Base-by-base conservation (phyloP, 139 green algal species). In the Coelastrella sp. region DNA sequence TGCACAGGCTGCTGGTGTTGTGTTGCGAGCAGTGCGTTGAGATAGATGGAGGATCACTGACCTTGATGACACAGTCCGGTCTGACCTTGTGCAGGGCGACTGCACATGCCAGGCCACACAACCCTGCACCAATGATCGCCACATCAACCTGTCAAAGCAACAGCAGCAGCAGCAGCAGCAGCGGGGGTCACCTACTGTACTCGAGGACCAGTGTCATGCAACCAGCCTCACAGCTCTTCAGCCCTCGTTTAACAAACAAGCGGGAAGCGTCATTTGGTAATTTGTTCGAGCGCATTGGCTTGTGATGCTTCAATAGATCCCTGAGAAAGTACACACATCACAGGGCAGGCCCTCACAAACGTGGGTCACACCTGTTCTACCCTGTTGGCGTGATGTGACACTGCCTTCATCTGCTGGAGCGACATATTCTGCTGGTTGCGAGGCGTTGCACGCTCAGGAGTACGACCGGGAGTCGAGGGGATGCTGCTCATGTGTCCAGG, bases 51-150 rank as follows among this genome's bases (percentile, higher is more conserved):
- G 40, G 37, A 9, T 4, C 50, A 50, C 78, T 48, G 0, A 76
- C 78, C 78, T 84, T 84, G n/a, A 84, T 53, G 11, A 48, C 53
- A 66, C 25, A 38, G 38, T 75, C 43, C 48, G 78, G 78, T 7
- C 69, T 43, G 23, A 84, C 78, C 19, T 63, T 63, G 40, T 74
- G 60, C 19, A 84, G 27, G 4, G 78, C 78, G 30, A 30, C 62
- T 50, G 78, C 78, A 62, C 40, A 66, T 0, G 78, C 78, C 25
- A 84, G 60, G 5, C 78, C 78, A 35, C 60, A 75, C 17, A 84
- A 17, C 17, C 78, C 78, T 32, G 37, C 78, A 32, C 78, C 78
- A 30, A 84, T 41, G 34, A 84, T 84, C 21, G 78, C 78, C 4
- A 84, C 60, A 62, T 84, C 78, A 15, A 84, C 78, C 62, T 84